These are phyloP conservation scores for Fusarium sp. DNA, from an alignment of 2,329 filamentous ascomycete species.

Conservation along the genomic window DNA sequence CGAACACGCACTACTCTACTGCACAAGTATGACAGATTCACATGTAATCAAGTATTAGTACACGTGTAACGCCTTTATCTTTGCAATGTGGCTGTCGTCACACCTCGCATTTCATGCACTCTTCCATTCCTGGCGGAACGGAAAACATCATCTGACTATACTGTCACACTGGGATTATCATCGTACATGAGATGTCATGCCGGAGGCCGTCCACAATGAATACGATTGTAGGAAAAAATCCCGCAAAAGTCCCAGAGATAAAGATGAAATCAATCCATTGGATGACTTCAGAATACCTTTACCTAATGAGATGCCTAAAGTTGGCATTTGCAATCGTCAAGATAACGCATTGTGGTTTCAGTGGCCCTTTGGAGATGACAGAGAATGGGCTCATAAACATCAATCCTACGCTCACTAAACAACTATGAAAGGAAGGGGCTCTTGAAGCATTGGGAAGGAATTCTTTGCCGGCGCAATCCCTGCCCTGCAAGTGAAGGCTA, in stretches of 20 bases:
- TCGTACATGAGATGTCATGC: background rate
- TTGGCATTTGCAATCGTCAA: background rate
- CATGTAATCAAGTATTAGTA: background rate
- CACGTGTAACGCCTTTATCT: background rate
- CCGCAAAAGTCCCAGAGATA: background rate
- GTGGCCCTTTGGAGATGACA: background rate
- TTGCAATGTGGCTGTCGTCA: background rate
- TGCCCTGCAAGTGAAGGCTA: background rate
- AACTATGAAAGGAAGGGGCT: no score
- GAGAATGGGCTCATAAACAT: background rate
- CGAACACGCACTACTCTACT: background rate
- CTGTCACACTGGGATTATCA: background rate
- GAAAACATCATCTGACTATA: background rate
- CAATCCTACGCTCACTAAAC: background rate
- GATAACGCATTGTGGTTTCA: background rate
- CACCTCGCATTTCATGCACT: background rate
- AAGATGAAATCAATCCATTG: background rate
- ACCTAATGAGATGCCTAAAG: background rate
- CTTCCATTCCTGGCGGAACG: background rate
- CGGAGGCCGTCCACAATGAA: background rate
- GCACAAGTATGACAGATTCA: background rate
- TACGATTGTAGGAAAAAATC: background rate
- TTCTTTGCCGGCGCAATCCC: no score
- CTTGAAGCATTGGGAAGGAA: no score
- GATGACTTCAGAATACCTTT: background rate